Percentiles rank a stretch among this genome's conserved stretches.
These are phyloP conservation scores for Posidonia oceanica DNA, from an alignment of 116 monocot species.

Conservation along the genomic window DNA sequence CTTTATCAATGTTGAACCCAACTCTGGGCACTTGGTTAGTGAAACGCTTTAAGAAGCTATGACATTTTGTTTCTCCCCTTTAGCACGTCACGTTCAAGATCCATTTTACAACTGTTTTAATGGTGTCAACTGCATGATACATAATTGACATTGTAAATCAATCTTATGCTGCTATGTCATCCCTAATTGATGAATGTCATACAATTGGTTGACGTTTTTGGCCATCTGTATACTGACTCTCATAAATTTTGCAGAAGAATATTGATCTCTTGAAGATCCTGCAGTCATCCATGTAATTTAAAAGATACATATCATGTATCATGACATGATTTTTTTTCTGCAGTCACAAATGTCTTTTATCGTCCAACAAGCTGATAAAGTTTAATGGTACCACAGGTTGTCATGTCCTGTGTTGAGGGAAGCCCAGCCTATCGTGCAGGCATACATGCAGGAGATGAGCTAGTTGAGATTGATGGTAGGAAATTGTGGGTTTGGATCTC, in stretches of 20 bases:
- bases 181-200: no score
- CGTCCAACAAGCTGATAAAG: neutral
- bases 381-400: constrained; percentile 35
- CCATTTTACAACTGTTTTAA: no score
- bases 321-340: neutral
- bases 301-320: no score
- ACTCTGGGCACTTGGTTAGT: constrained; percentile 69
- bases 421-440: constrained; percentile 93
- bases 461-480: constrained; percentile 89
- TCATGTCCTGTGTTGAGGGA: constrained; percentile 82
- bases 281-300: no score
- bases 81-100: neutral
- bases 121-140: no score
- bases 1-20: constrained; percentile 75
- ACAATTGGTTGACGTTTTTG: no score
- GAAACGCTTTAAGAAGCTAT: neutral
- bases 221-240: no score
- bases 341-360: neutral
- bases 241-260: no score
- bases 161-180: no score
- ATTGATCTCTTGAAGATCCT: no score
- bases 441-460: constrained; percentile 78
- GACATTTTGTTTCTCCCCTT: neutral
- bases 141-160: no score
- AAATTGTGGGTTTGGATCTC: neutral